phyloP scores from a whole-genome alignment of 306 rosid genomes.

The Citrullus colocynthis region DNA sequence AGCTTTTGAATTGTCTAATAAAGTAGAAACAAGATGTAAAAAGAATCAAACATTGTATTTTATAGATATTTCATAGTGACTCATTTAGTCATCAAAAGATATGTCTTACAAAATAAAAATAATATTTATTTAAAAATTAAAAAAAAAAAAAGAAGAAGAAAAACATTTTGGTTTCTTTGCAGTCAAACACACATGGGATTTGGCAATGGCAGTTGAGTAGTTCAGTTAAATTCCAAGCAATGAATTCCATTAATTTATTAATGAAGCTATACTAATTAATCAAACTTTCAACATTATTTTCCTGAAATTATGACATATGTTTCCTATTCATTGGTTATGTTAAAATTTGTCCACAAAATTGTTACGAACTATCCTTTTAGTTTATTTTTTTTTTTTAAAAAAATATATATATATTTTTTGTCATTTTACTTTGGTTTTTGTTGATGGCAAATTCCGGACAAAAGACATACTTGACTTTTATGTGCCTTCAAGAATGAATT shows the following conservation, averaged over 20 bases:
- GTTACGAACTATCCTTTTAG: too few species aligned
- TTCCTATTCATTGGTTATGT: background rate
- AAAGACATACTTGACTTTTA: too few species aligned
- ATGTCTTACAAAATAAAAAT: too few species aligned
- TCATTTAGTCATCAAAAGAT: too few species aligned
- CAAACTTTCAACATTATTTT: background rate
- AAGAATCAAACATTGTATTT: background rate
- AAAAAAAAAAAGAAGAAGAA: background rate
- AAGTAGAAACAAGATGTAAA: background rate
- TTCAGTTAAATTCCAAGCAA: background rate
- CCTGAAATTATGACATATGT: background rate
- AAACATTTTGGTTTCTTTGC: background rate
- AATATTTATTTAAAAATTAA: too few species aligned
- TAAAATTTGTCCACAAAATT: too few species aligned
- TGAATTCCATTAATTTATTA: background rate
- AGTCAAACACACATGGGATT: background rate
- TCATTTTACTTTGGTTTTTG: too few species aligned
- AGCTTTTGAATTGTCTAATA: background rate
- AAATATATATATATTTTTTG: too few species aligned
- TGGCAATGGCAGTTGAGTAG: background rate
- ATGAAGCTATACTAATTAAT: background rate
- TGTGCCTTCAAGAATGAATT: too few species aligned
- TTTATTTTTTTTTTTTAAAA: too few species aligned
- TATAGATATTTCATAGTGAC: background rate
- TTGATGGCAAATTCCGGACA: too few species aligned